Percentiles rank a stretch among this genome's conserved stretches.
Conservation (phyloP, 2,329 filamentous ascomycete genomes). For the Verticillium klebahnii region DNA sequence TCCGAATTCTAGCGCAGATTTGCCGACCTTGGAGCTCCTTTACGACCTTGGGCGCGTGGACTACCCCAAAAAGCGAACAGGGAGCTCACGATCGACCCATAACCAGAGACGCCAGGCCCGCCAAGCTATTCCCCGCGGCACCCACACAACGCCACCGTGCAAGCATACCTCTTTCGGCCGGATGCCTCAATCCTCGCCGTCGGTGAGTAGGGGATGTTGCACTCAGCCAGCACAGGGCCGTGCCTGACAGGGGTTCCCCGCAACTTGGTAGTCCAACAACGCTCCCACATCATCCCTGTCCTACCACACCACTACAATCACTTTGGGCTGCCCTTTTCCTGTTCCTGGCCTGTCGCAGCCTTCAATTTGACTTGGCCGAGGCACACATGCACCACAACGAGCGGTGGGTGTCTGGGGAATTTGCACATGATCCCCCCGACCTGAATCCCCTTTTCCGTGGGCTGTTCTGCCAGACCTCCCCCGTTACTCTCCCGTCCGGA, state of each 20-base stretch:
- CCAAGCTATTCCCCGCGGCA: not conserved
- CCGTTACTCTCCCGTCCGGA: not conserved
- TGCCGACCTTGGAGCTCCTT: not conserved
- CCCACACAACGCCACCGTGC: not conserved
- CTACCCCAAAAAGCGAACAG: not conserved
- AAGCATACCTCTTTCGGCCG: not conserved
- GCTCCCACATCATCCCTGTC: not conserved
- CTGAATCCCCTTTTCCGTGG: not conserved
- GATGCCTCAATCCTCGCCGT: not conserved
- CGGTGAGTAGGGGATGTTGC: not conserved
- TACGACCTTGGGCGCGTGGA: no score
- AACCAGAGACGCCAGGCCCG: not conserved
- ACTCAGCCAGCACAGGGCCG: not conserved
- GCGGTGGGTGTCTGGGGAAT: not conserved
- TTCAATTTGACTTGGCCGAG: not conserved
- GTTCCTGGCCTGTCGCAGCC: not conserved
- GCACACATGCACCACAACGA: not conserved
- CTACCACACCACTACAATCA: not conserved
- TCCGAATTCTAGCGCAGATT: not conserved
- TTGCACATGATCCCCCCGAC: not conserved
- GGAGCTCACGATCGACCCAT: not conserved
- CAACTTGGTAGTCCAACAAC: not conserved
- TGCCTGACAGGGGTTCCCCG: not conserved
- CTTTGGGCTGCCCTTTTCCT: not conserved
- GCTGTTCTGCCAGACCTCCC: not conserved